Conservation (phyloP, 208 protist species). For the Crithidia bombi region DNA sequence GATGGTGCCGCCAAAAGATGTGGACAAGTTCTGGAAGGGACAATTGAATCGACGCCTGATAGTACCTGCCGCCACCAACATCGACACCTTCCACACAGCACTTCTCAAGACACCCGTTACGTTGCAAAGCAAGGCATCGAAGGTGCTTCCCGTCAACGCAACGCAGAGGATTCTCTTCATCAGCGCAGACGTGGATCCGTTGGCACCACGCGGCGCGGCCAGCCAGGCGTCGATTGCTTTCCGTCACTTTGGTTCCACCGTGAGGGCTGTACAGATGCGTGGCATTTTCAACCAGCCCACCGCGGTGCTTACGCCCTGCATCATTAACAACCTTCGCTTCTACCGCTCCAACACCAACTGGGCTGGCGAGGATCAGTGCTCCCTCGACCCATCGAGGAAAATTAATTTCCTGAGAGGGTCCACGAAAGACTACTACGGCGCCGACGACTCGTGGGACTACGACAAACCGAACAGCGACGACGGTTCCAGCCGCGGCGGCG, state of each 20-base stretch:
- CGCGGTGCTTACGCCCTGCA: slow-evolving; percentile 33
- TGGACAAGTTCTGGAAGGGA: slow-evolving; percentile 3
- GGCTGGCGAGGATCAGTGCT: slow-evolving; percentile 35
- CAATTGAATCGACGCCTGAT: not conserved
- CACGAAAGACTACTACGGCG: slow-evolving; percentile 42
- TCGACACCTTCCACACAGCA: slow-evolving; percentile 27
- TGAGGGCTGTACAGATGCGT: slow-evolving; percentile 25
- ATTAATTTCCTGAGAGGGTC: slow-evolving; percentile 47
- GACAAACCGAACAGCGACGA: slow-evolving; percentile 47
- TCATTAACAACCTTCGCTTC: slow-evolving; percentile 40
- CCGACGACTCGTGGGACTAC: slow-evolving; percentile 59
- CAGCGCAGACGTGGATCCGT: slow-evolving; percentile 37
- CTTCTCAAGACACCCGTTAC: slow-evolving; percentile 27
- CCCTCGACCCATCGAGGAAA: slow-evolving; percentile 8
- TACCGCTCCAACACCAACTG: slow-evolving; percentile 26
- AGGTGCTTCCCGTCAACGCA: slow-evolving; percentile 24
- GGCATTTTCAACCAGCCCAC: slow-evolving; percentile 34
- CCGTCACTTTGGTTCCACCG: not conserved
- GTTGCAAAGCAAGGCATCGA: not conserved
- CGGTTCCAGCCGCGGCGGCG: slow-evolving; percentile 22
- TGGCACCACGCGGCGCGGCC: slow-evolving; percentile 33
- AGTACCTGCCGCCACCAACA: slow-evolving; percentile 1
- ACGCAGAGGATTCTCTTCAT: slow-evolving; percentile 39
- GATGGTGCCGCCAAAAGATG: slow-evolving; percentile 1
- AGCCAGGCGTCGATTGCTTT: slow-evolving; percentile 27